These are phyloP conservation scores for Ganoderma sp. DNA, from an alignment of 1,284 basidiomycete species.

Conservation along the genomic window DNA sequence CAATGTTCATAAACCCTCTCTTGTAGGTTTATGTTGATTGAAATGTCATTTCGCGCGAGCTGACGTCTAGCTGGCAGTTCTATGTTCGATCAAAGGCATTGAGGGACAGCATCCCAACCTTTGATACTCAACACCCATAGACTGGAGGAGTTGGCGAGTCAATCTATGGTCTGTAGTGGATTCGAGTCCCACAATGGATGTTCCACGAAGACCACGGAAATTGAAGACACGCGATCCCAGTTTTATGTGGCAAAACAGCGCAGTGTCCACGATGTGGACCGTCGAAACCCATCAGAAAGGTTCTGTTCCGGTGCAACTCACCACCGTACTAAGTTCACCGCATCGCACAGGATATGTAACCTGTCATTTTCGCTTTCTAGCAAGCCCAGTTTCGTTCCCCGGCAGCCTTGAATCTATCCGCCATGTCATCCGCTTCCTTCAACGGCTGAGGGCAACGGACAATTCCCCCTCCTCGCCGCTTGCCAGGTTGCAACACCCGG, in stretches of 20 bases:
- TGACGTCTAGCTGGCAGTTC: constrained; percentile 8
- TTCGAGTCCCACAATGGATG: not conserved
- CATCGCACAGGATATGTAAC: not conserved
- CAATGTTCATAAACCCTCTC: not conserved
- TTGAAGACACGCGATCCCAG: not conserved
- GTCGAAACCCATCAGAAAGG: not conserved
- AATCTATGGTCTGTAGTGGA: not conserved
- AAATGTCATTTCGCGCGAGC: not conserved
- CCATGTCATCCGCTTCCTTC: not conserved
- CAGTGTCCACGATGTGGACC: not conserved
- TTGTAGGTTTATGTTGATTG: not conserved
- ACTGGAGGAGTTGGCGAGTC: not conserved
- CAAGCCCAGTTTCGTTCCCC: not conserved
- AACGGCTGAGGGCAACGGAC: not conserved
- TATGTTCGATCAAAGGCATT: not conserved
- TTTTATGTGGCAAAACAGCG: no score
- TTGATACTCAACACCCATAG: not conserved
- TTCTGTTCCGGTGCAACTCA: not conserved
- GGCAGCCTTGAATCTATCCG: not conserved
- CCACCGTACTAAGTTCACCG: not conserved
- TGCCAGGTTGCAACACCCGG: not conserved
- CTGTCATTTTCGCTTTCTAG: not conserved
- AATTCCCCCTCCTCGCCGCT: not conserved
- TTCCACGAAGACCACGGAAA: not conserved
- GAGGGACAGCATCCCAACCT: not conserved